Conservation (phyloP, 495 filamentous ascomycete genomes). For the Aspergillus wentii region DNA sequence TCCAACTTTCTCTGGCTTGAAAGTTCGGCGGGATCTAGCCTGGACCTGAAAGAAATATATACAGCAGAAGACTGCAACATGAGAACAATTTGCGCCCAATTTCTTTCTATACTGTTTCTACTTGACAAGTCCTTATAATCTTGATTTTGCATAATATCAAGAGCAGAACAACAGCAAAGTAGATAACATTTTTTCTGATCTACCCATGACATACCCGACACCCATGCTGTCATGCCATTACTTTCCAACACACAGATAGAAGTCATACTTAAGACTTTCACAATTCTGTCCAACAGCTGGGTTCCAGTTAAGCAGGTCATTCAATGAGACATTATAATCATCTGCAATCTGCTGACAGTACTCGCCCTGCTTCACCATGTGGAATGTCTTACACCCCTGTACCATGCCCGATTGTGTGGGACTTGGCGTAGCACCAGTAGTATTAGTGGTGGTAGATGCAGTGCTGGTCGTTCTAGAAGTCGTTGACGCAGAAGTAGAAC, state of each 20-base stretch:
- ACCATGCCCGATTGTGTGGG: conserved; percentile 3
- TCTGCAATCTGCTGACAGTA: conserved; percentile 1
- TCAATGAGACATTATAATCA: not conserved
- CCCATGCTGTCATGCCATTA: not conserved
- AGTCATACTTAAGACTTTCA: conserved; percentile 1
- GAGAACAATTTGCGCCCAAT: too few species aligned
- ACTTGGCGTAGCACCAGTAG: not conserved
- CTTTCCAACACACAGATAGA: conserved; percentile 3
- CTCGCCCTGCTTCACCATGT: conserved; percentile 1
- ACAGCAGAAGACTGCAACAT: too few species aligned
- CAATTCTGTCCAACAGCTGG: not conserved
- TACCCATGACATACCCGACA: too few species aligned
- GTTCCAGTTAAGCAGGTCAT: conserved; percentile 1
- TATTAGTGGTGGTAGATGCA: not conserved
- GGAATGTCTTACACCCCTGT: not conserved
- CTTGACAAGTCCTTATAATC: too few species aligned
- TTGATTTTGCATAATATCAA: too few species aligned
- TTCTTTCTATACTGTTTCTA: too few species aligned
- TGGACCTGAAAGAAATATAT: too few species aligned
- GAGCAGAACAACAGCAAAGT: too few species aligned
- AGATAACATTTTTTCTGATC: too few species aligned
- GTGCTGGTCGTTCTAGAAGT: not conserved
- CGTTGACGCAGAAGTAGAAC: not conserved
- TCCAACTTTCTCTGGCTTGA: too few species aligned
- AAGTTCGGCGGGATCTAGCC: too few species aligned